Evolutionary conservation across 768 basidiomycete species (phyloP), one percentile per base, ranked within the genome.

Genomic region (Ephemerocybe angulata): DNA sequence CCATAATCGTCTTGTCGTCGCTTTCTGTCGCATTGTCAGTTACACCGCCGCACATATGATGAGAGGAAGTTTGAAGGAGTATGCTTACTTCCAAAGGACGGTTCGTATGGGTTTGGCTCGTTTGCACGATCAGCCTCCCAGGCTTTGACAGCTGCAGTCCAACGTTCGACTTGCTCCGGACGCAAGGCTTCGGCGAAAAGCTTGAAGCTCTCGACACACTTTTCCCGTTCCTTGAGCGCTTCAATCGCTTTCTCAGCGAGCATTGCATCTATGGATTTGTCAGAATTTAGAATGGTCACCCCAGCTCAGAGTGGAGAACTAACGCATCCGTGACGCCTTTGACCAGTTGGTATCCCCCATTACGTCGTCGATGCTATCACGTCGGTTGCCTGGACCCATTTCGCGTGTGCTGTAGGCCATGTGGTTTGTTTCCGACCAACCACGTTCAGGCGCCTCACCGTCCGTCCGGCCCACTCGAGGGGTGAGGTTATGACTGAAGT

Each of bases 311-410:
- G n/a, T n/a, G n/a, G n/a, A n/a, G n/a, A n/a, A n/a, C n/a, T n/a
- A n/a, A 57, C 54, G 44, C n/a, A 73, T 30, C 12, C 43, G 40
- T 3, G 60, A 27, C 0, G 59, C 42, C 43, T 70, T 72, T 24
- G 49, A 51, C 67, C 67, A 73, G 37, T 71, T 72, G 44, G 57
- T 60, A 35, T 62, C 57, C 0, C 58, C 62, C 50, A 67, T 70
- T 24, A 68, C 66, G 22, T 62, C 60, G 46, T 71, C 65, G 0
- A 72, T 27, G 0, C 54, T 60, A 24, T 70, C 67, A 0, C 60
- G 54, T 2, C 67, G 51, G 8, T 63, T 63, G 2, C 69, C 69
- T 12, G 68, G 67, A 10, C 72, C 71, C 74, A 76, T 75, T 58
- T 72, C 71, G 27, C 60, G 53, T 1, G 71, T 74, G 43, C 70